These are phyloP conservation scores for Leishmania gerbilli DNA, from an alignment of 208 protist genomes.

Conservation along the genomic window DNA sequence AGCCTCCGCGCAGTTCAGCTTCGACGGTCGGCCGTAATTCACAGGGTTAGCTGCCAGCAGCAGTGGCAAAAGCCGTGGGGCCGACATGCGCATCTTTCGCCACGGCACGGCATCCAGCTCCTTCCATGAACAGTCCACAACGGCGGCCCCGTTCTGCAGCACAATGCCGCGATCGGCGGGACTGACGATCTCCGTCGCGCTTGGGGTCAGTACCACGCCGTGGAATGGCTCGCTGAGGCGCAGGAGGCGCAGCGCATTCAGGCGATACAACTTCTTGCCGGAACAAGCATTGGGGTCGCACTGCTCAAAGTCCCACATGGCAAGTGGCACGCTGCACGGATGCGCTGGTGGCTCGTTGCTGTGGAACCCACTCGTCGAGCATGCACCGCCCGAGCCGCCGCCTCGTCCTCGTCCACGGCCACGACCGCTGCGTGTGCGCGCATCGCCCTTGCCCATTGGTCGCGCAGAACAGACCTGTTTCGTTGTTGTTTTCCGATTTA, in stretches of 20 bases:
- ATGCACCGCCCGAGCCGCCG: constrained; percentile 18
- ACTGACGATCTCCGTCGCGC: constrained; percentile 93
- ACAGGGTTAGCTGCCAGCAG: constrained; percentile 99
- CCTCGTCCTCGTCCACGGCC: constrained; percentile 34
- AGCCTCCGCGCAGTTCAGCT: constrained; percentile 98
- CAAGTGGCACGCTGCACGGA: constrained; percentile 84
- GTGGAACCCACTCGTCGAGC: constrained; percentile 33
- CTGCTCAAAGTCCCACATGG: constrained; percentile 99
- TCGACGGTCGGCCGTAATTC: constrained; percentile 98
- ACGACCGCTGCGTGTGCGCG: constrained; percentile 18
- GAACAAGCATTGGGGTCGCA: constrained; percentile 99
- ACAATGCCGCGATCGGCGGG: constrained; percentile 93
- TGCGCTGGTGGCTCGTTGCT: constrained; percentile 49
- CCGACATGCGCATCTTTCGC: constrained; percentile 90
- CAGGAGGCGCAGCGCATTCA: constrained; percentile 91
- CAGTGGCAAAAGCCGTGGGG: constrained; percentile 94
- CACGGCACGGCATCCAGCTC: constrained; percentile 96
- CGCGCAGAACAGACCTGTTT: not conserved
- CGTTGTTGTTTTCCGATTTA: not conserved
- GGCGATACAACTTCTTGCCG: constrained; percentile 94
- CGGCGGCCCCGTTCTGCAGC: constrained; percentile 88
- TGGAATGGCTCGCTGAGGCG: constrained; percentile 87
- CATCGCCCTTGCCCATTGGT: constrained; percentile 19
- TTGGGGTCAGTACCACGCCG: constrained; percentile 96
- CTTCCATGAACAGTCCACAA: constrained; percentile 99